These are phyloP conservation scores for Capsella bursapastoris DNA, from an alignment of 345 rosid species.

Conservation along the genomic window DNA sequence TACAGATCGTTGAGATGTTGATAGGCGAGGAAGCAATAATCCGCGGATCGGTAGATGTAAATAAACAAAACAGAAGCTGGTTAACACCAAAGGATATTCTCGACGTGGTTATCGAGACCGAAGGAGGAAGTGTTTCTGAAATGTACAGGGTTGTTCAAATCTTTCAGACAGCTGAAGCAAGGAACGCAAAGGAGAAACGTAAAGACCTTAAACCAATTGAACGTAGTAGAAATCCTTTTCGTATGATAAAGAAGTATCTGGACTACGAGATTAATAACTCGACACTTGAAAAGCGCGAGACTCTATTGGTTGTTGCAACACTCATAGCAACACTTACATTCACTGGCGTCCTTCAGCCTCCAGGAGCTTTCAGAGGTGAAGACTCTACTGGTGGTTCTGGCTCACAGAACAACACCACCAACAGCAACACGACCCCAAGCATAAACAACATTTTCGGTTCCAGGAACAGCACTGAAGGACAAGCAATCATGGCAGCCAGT, in stretches of 20 bases:
- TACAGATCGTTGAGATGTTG: conserved; percentile 40
- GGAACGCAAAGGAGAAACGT: not conserved
- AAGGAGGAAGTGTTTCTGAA: conserved; percentile 35
- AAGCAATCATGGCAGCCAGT: conserved; percentile 27
- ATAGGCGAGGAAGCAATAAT: conserved; percentile 33
- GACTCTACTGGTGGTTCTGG: conserved; percentile 19
- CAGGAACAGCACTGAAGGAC: conserved; percentile 14
- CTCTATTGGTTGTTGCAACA: conserved; percentile 25
- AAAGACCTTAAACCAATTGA: not conserved
- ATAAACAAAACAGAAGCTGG: conserved; percentile 20
- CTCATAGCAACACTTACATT: conserved; percentile 35
- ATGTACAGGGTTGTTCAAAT: conserved; percentile 27
- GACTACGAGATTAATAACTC: not conserved
- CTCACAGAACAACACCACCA: conserved; percentile 8
- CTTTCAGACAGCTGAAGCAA: conserved; percentile 33
- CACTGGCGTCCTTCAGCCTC: conserved; percentile 27
- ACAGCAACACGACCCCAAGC: not conserved
- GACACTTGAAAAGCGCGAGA: conserved; percentile 1
- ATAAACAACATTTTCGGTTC: not conserved
- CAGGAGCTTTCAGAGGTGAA: conserved; percentile 25
- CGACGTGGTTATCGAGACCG: conserved; percentile 34
- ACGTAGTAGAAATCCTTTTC: not conserved
- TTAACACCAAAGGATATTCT: conserved; percentile 37
- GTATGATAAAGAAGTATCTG: not conserved
- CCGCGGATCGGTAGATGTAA: conserved; percentile 11